These are phyloP conservation scores for Moesziomyces sp. DNA, from an alignment of 1,284 basidiomycete species.

Conservation along the genomic window DNA sequence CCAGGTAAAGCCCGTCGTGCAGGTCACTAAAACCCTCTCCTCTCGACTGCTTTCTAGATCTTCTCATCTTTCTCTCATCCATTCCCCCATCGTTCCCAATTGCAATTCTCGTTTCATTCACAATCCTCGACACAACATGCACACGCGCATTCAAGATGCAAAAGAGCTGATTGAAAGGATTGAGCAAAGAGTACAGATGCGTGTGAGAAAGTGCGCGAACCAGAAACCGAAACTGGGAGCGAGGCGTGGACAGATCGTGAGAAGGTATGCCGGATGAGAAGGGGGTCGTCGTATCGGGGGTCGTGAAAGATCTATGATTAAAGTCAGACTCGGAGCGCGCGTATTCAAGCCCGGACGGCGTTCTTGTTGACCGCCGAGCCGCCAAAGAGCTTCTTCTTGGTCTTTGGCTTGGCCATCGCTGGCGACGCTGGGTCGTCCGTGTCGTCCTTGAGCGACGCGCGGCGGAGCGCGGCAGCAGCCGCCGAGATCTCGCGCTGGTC, in stretches of 20 bases:
- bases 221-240: too few species aligned
- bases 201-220: too few species aligned
- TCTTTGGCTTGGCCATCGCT: conserved; percentile 20
- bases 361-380: conserved; percentile 37
- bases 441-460: conserved; percentile 22
- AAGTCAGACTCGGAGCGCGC: background rate
- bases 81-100: background rate
- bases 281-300: background rate
- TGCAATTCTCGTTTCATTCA: too few species aligned
- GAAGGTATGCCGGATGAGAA: too few species aligned
- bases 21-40: conserved; percentile 7
- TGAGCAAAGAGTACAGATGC: too few species aligned
- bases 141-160: too few species aligned
- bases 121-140: too few species aligned
- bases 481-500: conserved; percentile 48
- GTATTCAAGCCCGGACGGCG: conserved; percentile 21
- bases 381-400: conserved; percentile 50
- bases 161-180: too few species aligned
- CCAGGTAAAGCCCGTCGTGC: conserved; percentile 44
- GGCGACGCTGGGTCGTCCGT: conserved; percentile 17
- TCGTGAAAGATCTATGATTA: conserved; percentile 7
- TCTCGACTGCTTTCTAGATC: too few species aligned
- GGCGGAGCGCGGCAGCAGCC: conserved; percentile 37
- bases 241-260: too few species aligned
- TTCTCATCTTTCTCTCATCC: background rate